Evolutionary conservation across 495 filamentous ascomycete species (phyloP).

Genomic region (Hyaloscypha finlandica): DNA sequence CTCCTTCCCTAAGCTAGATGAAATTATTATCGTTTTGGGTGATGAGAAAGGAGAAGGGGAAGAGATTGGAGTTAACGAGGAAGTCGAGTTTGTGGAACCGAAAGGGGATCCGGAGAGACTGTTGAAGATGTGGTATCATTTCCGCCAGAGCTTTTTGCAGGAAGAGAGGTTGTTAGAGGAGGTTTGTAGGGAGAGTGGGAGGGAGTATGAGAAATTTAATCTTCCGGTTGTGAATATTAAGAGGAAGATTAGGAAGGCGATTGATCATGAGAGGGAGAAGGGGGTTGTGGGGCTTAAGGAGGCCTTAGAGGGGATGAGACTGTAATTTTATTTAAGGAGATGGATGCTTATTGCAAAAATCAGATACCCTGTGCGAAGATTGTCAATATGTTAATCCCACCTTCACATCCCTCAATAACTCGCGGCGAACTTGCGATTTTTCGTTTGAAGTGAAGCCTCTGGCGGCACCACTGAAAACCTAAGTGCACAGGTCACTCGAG

Average conservation of each 20-base stretch:
- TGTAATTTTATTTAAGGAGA: background rate
- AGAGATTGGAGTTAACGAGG: conserved; percentile 1
- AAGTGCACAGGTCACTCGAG: too few relatives aligned
- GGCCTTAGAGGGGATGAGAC: background rate
- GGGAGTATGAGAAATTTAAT: conserved; percentile 20
- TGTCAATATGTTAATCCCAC: too few relatives aligned
- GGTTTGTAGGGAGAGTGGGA: conserved; percentile 19
- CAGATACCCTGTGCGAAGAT: background rate
- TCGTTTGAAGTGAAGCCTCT: too few relatives aligned
- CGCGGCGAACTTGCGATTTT: too few relatives aligned
- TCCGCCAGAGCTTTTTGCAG: conserved; percentile 25
- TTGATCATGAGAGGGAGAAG: background rate
- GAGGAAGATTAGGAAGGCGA: conserved; percentile 7
- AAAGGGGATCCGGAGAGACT: conserved; percentile 21
- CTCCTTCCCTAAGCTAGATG: conserved; percentile 42
- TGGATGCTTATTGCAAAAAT: background rate
- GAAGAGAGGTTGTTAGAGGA: conserved; percentile 27
- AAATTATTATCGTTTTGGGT: conserved; percentile 41
- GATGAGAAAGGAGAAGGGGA: conserved; percentile 3
- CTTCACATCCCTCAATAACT: too few relatives aligned
- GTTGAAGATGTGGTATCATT: conserved; percentile 28
- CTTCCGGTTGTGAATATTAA: conserved; percentile 24
- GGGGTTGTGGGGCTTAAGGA: background rate
- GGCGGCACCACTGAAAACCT: too few relatives aligned
- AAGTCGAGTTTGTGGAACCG: conserved; percentile 18